Base-by-base conservation (phyloP, 2,329 filamentous ascomycete genomes). In the Parafenestella ontariensis region DNA sequence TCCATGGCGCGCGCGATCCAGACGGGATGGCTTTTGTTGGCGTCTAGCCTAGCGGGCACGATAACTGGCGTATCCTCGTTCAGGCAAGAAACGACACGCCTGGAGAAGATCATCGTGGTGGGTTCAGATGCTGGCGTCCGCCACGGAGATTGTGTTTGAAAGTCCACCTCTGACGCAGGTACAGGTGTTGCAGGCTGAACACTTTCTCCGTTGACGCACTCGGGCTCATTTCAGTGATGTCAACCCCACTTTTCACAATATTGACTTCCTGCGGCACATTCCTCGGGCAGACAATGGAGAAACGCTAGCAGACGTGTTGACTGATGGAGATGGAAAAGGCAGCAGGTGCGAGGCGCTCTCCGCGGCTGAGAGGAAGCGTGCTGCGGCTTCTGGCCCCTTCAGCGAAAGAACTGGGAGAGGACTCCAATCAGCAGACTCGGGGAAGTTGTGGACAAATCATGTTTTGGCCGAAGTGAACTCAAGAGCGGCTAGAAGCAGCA, bases 1-100 rank as follows among this genome's bases (percentile, higher is more conserved):
- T 64, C 46, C 49, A 45, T 57, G 64, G 66, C 65, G 66, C 65
- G 69, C 68, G 66, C 62, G 65, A 69, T 65, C 64, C 65, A 66
- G 66, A 62, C 65, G 68, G 69, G 68, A 63, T 59, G 69, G 70
- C 70, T 72, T 43, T 68, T 61, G 58, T 56, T 64, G 68, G 69
- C 65, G 70, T 69, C 58, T 49, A 62, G 58, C 53, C 65, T 65
- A 69, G 64, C 64, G 64, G 70, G 57, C 64, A 65, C 65, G 63
- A 69, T 62, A 62, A 65, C 57, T 66, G 58, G 62, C 58, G 59
- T 56, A 48, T 53, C 39, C 65, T 62, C 44, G 37, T 65, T 68
- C 49, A 49, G 66, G 69, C 54, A 71, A 59, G 64, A 65, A 66
- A 57, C 55, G 56, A 59, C 59, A 67, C 58, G 56, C 58, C 56